These are phyloP conservation scores for Avena sativa DNA, from an alignment of 176 grass and related monocot genomes.

Conservation along the genomic window DNA sequence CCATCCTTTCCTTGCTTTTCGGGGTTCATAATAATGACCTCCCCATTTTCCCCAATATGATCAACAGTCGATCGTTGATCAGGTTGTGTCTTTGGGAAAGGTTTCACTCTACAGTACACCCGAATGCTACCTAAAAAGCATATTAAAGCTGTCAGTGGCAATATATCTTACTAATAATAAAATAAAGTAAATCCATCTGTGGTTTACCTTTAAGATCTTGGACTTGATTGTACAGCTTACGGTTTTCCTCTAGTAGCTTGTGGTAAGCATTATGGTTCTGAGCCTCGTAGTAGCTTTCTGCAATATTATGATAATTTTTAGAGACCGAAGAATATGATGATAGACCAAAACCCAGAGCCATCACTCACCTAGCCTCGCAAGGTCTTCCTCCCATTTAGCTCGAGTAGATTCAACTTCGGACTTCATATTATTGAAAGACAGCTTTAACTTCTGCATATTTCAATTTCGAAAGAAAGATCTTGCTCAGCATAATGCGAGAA, in stretches of 20 bases:
- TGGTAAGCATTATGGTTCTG: slow-evolving; percentile 65
- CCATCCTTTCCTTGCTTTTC: slow-evolving; percentile 75
- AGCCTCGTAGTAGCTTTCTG: slow-evolving; percentile 67
- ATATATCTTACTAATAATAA: slow-evolving; percentile 10
- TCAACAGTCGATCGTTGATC: slow-evolving; percentile 71
- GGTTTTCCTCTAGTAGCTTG: slow-evolving; percentile 81
- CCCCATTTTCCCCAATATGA: slow-evolving; percentile 77
- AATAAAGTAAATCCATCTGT: slow-evolving; percentile 6
- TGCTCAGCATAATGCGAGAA: slow-evolving; percentile 22
- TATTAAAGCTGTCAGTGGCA: slow-evolving; percentile 21
- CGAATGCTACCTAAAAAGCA: slow-evolving; percentile 68
- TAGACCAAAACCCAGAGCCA: not conserved
- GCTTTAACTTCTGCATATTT: slow-evolving; percentile 67
- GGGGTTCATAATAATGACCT: slow-evolving; percentile 70
- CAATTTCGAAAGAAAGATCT: not conserved
- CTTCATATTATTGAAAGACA: slow-evolving; percentile 73
- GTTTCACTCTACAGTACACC: slow-evolving; percentile 86
- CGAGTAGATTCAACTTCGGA: slow-evolving; percentile 60
- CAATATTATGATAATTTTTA: slow-evolving; percentile 21
- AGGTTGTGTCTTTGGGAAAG: slow-evolving; percentile 56
- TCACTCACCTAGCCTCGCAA: slow-evolving; percentile 65
- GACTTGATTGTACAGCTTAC: slow-evolving; percentile 80
- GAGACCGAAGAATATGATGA: slow-evolving; percentile 4
- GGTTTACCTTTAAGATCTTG: slow-evolving; percentile 90
- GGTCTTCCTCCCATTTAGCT: slow-evolving; percentile 68